These are phyloP conservation scores for Mycena amicta DNA, from an alignment of 768 basidiomycete genomes.

Conservation along the genomic window DNA sequence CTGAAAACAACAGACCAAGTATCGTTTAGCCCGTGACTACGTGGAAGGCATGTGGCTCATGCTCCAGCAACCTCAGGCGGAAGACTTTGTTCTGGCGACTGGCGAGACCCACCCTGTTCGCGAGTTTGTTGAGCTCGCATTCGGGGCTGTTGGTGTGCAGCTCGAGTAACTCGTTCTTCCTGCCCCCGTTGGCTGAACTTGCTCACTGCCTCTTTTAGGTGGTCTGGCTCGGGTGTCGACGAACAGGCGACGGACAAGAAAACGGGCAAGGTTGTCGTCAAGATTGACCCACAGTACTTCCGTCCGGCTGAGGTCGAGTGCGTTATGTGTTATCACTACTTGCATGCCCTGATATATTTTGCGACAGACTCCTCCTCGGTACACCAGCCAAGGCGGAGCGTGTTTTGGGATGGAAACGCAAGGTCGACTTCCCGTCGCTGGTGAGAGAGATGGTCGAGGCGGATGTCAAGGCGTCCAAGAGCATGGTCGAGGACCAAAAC, in stretches of 20 bases:
- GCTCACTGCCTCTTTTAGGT: conserved; percentile 43
- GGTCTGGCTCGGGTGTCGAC: conserved; percentile 75
- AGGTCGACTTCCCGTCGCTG: conserved; percentile 79
- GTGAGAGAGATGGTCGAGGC: conserved; percentile 91
- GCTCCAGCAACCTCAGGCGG: conserved; percentile 81
- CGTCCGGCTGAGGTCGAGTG: conserved; percentile 95
- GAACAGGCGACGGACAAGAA: conserved; percentile 77
- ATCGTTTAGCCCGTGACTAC: conserved; percentile 73
- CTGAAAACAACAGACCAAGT: not conserved
- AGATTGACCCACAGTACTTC: conserved; percentile 89
- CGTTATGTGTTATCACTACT: conserved; percentile 33
- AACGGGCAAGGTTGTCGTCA: conserved; percentile 74
- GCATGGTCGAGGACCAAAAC: conserved; percentile 84
- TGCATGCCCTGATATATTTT: conserved; percentile 10
- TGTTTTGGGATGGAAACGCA: conserved; percentile 87
- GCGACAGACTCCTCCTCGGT: conserved; percentile 73
- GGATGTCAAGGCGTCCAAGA: conserved; percentile 73
- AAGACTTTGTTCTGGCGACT: conserved; percentile 94
- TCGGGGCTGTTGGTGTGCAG: conserved; percentile 63
- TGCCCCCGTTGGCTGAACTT: not conserved
- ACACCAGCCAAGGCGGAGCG: conserved; percentile 90
- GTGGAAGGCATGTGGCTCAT: conserved; percentile 99
- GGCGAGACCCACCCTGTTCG: conserved; percentile 95
- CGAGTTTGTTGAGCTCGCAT: conserved; percentile 90
- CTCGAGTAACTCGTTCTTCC: conserved; percentile 54